These are phyloP conservation scores for Gossypium arboreum DNA, from an alignment of 345 rosid species.

Conservation along the genomic window DNA sequence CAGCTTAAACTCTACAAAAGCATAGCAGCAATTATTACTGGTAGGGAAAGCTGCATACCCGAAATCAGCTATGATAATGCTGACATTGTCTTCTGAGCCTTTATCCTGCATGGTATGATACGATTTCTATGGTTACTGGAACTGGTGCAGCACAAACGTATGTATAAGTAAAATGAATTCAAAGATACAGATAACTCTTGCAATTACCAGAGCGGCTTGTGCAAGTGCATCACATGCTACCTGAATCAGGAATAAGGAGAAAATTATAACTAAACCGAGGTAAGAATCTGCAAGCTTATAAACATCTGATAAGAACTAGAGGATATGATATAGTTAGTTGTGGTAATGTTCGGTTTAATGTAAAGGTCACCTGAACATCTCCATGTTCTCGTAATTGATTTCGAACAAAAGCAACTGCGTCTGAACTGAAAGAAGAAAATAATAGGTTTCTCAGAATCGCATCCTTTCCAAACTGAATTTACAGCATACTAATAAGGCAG, in stretches of 20 bases:
- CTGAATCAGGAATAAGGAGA: slow-evolving; percentile 40
- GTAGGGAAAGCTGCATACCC: slow-evolving; percentile 45
- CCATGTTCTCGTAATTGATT: slow-evolving; percentile 81
- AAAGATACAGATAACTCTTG: neutral
- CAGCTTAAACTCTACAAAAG: neutral
- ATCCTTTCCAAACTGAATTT: neutral
- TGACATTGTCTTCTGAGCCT: slow-evolving; percentile 70
- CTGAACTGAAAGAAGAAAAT: slow-evolving; percentile 51
- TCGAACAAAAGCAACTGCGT: slow-evolving; percentile 68
- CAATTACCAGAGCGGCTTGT: slow-evolving; percentile 62
- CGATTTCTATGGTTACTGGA: slow-evolving; percentile 15
- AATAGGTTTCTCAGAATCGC: slow-evolving; percentile 11
- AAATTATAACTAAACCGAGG: neutral
- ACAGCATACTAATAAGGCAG: neutral
- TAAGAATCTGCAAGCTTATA: neutral
- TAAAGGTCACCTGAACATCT: slow-evolving; percentile 68
- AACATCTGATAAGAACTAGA: neutral
- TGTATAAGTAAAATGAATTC: neutral
- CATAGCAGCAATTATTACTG: neutral
- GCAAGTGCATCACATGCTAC: slow-evolving; percentile 87
- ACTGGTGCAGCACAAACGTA: neutral
- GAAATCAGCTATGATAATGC: slow-evolving; percentile 72
- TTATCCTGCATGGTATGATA: slow-evolving; percentile 52
- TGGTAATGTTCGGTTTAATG: neutral
- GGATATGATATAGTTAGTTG: neutral